Percentiles rank a stretch among this genome's conserved stretches.
These are phyloP conservation scores for Ambrosiella beaveri DNA, from an alignment of 2,329 filamentous ascomycete species.

Conservation along the genomic window DNA sequence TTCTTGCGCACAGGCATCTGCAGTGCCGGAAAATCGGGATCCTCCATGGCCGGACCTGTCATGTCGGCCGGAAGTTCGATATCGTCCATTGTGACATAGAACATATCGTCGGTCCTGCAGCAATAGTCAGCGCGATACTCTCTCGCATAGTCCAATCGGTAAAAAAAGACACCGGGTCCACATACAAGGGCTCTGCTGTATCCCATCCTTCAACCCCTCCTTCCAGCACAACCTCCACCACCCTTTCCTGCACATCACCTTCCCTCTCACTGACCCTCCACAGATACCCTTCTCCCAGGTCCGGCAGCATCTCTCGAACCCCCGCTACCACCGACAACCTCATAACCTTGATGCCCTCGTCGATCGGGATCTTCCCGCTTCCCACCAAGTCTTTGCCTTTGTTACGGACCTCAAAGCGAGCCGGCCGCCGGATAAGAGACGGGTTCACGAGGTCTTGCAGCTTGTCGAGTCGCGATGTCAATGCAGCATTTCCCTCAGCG, in stretches of 20 bases:
- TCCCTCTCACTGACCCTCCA: slow-evolving; percentile 67
- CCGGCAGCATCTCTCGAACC: slow-evolving; percentile 84
- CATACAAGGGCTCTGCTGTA: not conserved
- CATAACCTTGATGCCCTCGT: slow-evolving; percentile 52
- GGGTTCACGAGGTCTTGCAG: not conserved
- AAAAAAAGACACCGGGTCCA: not conserved
- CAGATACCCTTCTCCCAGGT: slow-evolving; percentile 70
- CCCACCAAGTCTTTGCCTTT: slow-evolving; percentile 53
- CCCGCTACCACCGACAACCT: slow-evolving; percentile 71
- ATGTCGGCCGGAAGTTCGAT: not conserved
- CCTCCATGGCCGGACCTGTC: not conserved
- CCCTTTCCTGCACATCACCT: slow-evolving; percentile 55
- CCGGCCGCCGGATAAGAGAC: not conserved
- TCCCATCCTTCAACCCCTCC: slow-evolving; percentile 27
- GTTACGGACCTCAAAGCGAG: not conserved
- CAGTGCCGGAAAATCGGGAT: slow-evolving; percentile 26
- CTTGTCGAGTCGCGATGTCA: not conserved
- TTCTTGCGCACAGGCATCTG: slow-evolving; percentile 45
- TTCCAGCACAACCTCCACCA: slow-evolving; percentile 68
- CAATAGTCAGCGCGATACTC: not conserved
- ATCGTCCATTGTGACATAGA: not conserved
- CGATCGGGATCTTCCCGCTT: slow-evolving; percentile 23
- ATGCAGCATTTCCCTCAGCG: slow-evolving; percentile 18
- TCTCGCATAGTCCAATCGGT: not conserved
- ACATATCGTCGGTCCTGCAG: slow-evolving; percentile 4